Evolutionary conservation across 2,329 filamentous ascomycete genomes (phyloP).

Genomic region (Arachnopeziza araneosa): DNA sequence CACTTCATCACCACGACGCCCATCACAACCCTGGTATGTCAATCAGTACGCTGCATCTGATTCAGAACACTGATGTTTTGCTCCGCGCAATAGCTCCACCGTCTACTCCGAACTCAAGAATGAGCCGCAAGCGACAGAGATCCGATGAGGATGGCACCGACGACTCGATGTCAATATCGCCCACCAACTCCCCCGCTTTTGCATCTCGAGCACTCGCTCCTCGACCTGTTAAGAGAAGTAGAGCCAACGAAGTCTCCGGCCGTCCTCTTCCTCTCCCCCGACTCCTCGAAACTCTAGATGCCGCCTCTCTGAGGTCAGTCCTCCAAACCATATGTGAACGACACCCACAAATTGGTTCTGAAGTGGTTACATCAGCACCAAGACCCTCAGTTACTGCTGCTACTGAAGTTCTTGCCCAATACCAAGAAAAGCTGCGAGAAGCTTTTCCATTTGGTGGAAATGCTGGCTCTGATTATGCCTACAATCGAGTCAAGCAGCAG

Average conservation of each 20-base stretch:
- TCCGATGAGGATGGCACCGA: slow-evolving; percentile 68
- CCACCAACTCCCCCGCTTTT: slow-evolving; percentile 73
- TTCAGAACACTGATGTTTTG: neutral
- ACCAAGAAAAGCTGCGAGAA: slow-evolving; percentile 70
- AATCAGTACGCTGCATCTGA: neutral
- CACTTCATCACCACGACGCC: slow-evolving; percentile 50
- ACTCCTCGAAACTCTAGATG: slow-evolving; percentile 90
- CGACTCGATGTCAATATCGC: slow-evolving; percentile 89
- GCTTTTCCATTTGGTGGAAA: slow-evolving; percentile 84
- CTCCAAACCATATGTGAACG: slow-evolving; percentile 89
- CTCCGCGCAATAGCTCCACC: slow-evolving; percentile 38
- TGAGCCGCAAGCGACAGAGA: slow-evolving; percentile 61
- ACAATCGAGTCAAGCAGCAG: slow-evolving; percentile 82
- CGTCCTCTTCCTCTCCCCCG: slow-evolving; percentile 63
- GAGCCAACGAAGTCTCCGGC: slow-evolving; percentile 61
- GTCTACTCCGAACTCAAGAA: slow-evolving; percentile 38
- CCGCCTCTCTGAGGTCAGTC: slow-evolving; percentile 74
- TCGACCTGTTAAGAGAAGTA: slow-evolving; percentile 57
- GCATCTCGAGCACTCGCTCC: slow-evolving; percentile 58
- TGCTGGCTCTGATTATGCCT: slow-evolving; percentile 84
- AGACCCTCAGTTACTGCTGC: slow-evolving; percentile 80
- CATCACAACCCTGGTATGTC: slow-evolving; percentile 48
- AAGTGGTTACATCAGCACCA: slow-evolving; percentile 78
- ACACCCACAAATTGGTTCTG: slow-evolving; percentile 77
- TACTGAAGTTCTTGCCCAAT: slow-evolving; percentile 73